A percentile compares a stretch with the other conserved stretches of the same genome.
phyloP scores from a whole-genome alignment of 2,329 filamentous ascomycete species.

The Rhynchosporium agropyri region DNA sequence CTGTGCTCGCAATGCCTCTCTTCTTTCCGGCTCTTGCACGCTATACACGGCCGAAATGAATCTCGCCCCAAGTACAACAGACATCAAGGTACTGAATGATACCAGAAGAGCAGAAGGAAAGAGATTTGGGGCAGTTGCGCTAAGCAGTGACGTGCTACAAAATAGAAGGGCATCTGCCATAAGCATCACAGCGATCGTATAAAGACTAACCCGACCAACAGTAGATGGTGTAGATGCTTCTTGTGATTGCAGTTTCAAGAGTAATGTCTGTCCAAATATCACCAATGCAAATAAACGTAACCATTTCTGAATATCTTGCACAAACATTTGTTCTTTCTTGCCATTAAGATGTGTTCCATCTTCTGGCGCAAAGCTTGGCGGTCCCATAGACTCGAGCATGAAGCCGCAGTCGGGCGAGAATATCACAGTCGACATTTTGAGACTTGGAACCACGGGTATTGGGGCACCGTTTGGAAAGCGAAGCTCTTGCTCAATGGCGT shows the following conservation, averaged over 20 bases:
- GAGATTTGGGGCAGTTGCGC: conserved; percentile 56
- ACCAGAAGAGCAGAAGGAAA: conserved; percentile 60
- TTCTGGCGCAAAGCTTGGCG: conserved; percentile 54
- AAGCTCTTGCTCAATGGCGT: conserved; percentile 64
- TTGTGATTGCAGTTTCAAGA: conserved; percentile 66
- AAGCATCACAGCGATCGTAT: conserved; percentile 63
- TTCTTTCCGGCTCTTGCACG: conserved; percentile 60
- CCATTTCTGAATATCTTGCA: conserved; percentile 61
- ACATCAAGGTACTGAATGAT: conserved; percentile 56
- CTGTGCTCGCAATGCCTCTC: conserved; percentile 42
- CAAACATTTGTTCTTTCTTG: conserved; percentile 62
- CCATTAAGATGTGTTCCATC: conserved; percentile 61
- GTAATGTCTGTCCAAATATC: conserved; percentile 62
- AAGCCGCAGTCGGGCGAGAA: conserved; percentile 71
- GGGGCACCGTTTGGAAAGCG: conserved; percentile 63
- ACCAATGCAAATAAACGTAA: conserved; percentile 58
- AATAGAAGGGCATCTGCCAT: conserved; percentile 65
- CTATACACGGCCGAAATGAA: conserved; percentile 63
- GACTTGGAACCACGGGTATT: conserved; percentile 53
- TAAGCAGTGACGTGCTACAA: conserved; percentile 56
- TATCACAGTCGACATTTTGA: conserved; percentile 64
- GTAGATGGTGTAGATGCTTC: conserved; percentile 70
- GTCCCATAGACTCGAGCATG: conserved; percentile 66
- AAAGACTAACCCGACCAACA: conserved; percentile 66
- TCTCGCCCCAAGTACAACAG: conserved; percentile 58